These are phyloP conservation scores for Aechmea fasciata DNA, from an alignment of 176 grass and related monocot species.

Conservation along the genomic window DNA sequence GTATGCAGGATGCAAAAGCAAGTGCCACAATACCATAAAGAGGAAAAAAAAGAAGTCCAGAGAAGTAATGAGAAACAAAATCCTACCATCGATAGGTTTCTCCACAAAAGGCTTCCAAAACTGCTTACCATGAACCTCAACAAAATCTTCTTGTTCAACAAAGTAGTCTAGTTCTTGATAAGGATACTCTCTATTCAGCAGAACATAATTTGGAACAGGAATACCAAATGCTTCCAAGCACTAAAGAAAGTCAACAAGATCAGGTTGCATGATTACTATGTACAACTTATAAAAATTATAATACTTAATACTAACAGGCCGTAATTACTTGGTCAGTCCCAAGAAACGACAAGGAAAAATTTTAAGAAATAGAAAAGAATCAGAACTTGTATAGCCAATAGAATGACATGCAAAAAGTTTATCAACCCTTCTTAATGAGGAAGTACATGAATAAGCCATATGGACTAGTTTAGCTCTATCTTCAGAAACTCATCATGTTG, in stretches of 20 bases:
- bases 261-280: neutral
- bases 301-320: too few relatives aligned
- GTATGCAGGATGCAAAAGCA: constrained; percentile 5
- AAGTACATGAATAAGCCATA: too few relatives aligned
- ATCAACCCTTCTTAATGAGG: neutral
- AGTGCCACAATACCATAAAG: neutral
- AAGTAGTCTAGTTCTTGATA: constrained; percentile 85
- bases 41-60: constrained; percentile 1
- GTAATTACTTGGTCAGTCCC: too few relatives aligned
- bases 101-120: constrained; percentile 96
- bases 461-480: too few relatives aligned
- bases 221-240: constrained; percentile 63
- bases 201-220: constrained; percentile 84
- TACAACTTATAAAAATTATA: too few relatives aligned
- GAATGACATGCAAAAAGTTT: neutral
- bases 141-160: constrained; percentile 86
- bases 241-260: constrained; percentile 36
- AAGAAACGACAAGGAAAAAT: neutral
- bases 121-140: constrained; percentile 72
- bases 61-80: constrained; percentile 15
- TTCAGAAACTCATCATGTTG: too few relatives aligned
- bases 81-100: constrained; percentile 91
- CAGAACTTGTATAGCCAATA: neutral
- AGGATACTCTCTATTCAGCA: constrained; percentile 71
- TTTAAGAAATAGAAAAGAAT: neutral